phyloP scores from a whole-genome alignment of 768 basidiomycete genomes.

The Clitopilus passeckerianus region DNA sequence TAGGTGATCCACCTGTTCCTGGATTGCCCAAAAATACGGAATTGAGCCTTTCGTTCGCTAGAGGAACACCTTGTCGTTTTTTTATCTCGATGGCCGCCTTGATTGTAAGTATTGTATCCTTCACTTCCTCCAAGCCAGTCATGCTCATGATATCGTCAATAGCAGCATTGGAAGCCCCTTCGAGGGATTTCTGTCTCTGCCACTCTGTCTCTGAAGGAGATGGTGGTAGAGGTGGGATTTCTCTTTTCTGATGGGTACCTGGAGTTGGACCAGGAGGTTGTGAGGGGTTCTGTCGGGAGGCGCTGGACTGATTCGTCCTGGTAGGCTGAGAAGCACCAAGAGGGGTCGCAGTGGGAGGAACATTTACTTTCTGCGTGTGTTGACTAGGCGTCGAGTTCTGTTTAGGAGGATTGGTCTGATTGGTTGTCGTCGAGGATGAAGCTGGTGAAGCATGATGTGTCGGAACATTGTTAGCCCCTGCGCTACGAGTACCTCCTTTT shows the following conservation, averaged over 20 bases:
- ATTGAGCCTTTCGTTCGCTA: conserved; percentile 53
- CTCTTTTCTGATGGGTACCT: no score
- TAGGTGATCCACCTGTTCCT: conserved; percentile 62
- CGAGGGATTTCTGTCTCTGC: conserved; percentile 50
- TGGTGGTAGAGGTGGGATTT: neutral
- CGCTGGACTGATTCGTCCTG: no score
- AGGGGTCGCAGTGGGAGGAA: no score
- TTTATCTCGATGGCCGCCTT: conserved; percentile 53
- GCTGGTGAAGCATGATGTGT: no score
- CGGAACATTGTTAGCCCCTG: no score
- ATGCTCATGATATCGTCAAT: conserved; percentile 67
- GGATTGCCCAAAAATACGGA: conserved; percentile 65
- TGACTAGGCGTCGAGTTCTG: no score
- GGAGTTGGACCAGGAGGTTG: no score
- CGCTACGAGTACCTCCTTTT: neutral
- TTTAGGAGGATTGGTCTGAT: no score
- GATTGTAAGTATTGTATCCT: conserved; percentile 51
- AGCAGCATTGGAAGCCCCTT: conserved; percentile 45
- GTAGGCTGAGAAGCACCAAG: no score
- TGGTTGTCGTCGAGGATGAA: no score
- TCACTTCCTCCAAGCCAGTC: conserved; percentile 67
- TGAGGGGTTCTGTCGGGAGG: no score
- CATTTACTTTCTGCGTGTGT: no score
- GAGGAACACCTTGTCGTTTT: conserved; percentile 50
- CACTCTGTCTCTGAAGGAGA: conserved; percentile 45